Conservation (phyloP, 202 grass and related monocot genomes). For the Cymbopogon flexuosus region DNA sequence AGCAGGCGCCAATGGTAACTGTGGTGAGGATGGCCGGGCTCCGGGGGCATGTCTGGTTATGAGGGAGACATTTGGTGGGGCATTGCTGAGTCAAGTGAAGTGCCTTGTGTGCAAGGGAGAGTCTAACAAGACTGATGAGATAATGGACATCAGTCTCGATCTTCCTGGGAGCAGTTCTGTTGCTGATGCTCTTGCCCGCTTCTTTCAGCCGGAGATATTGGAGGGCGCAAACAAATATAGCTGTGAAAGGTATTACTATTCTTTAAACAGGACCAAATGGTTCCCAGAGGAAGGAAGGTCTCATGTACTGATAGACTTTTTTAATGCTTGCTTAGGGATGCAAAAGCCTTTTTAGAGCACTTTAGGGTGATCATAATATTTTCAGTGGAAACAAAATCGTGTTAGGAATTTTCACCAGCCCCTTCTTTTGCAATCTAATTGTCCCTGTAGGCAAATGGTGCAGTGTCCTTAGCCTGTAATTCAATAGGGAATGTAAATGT, state of each 20-base stretch:
- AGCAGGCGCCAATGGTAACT: conserved; percentile 28
- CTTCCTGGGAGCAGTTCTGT: conserved; percentile 64
- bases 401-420: neutral
- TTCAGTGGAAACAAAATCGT: neutral
- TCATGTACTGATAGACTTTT: neutral
- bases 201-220: conserved; percentile 82
- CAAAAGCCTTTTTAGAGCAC: neutral
- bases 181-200: conserved; percentile 68
- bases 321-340: neutral
- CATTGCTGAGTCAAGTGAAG: conserved; percentile 88
- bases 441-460: neutral
- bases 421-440: neutral
- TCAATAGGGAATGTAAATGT: neutral
- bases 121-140: conserved; percentile 93
- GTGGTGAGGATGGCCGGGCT: conserved; percentile 15
- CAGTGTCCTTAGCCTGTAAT: neutral
- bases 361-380: neutral
- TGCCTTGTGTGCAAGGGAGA: conserved; percentile 86
- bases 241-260: conserved; percentile 64
- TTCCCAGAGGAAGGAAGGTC: neutral
- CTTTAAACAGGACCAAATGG: neutral
- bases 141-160: conserved; percentile 96
- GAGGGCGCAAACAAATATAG: conserved; percentile 93
- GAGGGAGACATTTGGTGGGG: conserved; percentile 90
- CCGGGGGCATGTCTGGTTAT: conserved; percentile 46